These are phyloP conservation scores for Extremus antarcticus DNA, from an alignment of 495 filamentous ascomycete species.

Conservation along the genomic window DNA sequence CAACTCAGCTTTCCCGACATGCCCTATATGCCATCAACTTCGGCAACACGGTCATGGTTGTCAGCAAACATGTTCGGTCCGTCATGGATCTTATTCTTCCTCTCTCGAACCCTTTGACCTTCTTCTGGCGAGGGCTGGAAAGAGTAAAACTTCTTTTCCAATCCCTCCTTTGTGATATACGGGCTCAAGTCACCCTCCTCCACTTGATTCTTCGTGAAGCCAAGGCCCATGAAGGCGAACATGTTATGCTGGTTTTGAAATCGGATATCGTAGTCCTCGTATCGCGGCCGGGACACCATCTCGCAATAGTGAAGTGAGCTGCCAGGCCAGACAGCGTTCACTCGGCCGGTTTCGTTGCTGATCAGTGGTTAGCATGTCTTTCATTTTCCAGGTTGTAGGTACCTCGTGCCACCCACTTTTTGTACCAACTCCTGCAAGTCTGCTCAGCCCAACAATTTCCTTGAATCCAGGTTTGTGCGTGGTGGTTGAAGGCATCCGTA, in stretches of 20 bases:
- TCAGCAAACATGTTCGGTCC: no score
- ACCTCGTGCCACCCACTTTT: no score
- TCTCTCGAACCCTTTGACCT: background rate
- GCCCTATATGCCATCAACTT: no score
- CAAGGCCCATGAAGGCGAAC: background rate
- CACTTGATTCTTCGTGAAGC: background rate
- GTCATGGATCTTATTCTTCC: background rate
- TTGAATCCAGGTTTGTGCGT: constrained; percentile 40
- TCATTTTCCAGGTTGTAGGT: no score
- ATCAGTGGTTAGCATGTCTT: no score
- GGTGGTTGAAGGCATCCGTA: constrained; percentile 35
- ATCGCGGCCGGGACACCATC: constrained; percentile 1
- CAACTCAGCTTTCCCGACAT: no score
- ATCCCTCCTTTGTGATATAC: background rate
- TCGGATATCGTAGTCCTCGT: constrained; percentile 5
- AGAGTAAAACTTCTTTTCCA: background rate
- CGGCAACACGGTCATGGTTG: no score
- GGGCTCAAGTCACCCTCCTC: background rate
- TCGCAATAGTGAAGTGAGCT: constrained; percentile 36
- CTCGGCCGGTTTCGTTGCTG: constrained; percentile 11
- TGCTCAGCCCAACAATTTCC: constrained; percentile 35
- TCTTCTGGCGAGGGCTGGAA: background rate
- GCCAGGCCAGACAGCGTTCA: constrained; percentile 28
- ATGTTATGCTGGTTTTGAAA: background rate
- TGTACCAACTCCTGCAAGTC: constrained; percentile 45